Percentiles rank a stretch among this genome's conserved stretches.
Conservation (phyloP, 2,329 filamentous ascomycete species). For the Colletotrichum echinochloae region DNA sequence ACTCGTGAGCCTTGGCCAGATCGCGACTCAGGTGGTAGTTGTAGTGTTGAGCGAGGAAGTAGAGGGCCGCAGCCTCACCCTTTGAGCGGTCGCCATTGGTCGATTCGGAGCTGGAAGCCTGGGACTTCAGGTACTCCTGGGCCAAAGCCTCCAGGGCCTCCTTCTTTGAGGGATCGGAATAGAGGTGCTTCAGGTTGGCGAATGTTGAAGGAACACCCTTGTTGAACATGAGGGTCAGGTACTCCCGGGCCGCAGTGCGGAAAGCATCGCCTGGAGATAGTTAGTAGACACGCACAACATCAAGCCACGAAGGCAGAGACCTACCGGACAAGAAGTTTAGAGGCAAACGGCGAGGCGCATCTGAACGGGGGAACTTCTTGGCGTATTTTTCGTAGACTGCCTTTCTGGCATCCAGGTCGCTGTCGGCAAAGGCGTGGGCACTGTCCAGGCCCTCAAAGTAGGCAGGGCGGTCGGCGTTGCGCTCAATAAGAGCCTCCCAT, state of each 20-base stretch:
- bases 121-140: constrained; percentile 79
- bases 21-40: constrained; percentile 91
- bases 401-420: constrained; percentile 73
- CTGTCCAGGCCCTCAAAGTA: constrained; percentile 85
- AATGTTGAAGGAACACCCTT: constrained; percentile 97
- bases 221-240: constrained; percentile 85
- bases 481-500: constrained; percentile 83
- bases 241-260: constrained; percentile 78
- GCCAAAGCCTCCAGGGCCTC: constrained; percentile 80
- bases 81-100: constrained; percentile 60
- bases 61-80: constrained; percentile 84
- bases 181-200: constrained; percentile 95
- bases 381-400: constrained; percentile 83
- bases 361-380: constrained; percentile 82
- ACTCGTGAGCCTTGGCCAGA: constrained; percentile 82
- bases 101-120: constrained; percentile 58
- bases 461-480: constrained; percentile 86
- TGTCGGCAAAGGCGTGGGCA: constrained; percentile 52
- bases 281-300: constrained; percentile 41
- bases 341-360: constrained; percentile 87
- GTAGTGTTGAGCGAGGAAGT: constrained; percentile 97
- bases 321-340: constrained; percentile 86
- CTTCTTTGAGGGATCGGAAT: constrained; percentile 82
- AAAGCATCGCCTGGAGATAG: constrained; percentile 78
- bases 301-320: constrained; percentile 40